phyloP scores from a whole-genome alignment of 768 basidiomycete species.

The Tylopilus plumbeoviolaceoides region DNA sequence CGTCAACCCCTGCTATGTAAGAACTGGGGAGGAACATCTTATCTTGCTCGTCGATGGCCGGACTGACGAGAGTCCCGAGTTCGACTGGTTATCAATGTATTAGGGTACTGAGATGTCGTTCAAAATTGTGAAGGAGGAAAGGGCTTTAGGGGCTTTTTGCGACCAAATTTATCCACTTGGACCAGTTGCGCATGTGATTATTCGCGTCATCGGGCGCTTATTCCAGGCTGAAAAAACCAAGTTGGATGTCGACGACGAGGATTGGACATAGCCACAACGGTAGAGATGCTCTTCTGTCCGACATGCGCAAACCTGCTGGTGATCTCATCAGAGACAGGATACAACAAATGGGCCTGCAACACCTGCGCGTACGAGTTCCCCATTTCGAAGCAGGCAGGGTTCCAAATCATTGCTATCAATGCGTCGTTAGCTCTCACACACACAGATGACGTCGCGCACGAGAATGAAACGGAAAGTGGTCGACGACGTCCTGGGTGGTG shows the following conservation, averaged over 20 bases:
- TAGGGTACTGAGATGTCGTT: neutral
- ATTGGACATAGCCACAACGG: too few species aligned
- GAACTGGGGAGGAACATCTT: conserved; percentile 1
- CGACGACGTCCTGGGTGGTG: conserved; percentile 94
- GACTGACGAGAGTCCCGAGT: neutral
- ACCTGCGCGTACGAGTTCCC: conserved; percentile 91
- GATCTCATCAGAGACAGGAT: conserved; percentile 71
- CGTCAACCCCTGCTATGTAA: neutral
- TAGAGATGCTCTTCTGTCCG: conserved; percentile 81
- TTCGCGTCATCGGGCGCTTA: neutral
- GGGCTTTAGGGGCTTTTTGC: neutral
- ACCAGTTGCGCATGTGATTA: neutral
- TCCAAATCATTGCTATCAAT: too few species aligned
- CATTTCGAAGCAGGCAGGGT: conserved; percentile 22
- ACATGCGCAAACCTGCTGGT: conserved; percentile 87
- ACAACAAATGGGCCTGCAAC: conserved; percentile 92
- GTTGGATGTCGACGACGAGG: neutral
- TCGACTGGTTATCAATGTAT: neutral
- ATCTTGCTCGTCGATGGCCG: neutral
- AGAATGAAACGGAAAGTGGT: conserved; percentile 84
- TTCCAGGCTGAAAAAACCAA: neutral
- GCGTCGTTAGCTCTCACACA: neutral
- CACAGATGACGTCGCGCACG: conserved; percentile 87
- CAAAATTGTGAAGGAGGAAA: neutral
- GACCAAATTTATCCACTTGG: neutral